A percentile compares a stretch with the other conserved stretches of the same genome.
Evolutionary conservation across 208 protist genomes (phyloP).

Genomic region (Trypanosoma theileri): DNA sequence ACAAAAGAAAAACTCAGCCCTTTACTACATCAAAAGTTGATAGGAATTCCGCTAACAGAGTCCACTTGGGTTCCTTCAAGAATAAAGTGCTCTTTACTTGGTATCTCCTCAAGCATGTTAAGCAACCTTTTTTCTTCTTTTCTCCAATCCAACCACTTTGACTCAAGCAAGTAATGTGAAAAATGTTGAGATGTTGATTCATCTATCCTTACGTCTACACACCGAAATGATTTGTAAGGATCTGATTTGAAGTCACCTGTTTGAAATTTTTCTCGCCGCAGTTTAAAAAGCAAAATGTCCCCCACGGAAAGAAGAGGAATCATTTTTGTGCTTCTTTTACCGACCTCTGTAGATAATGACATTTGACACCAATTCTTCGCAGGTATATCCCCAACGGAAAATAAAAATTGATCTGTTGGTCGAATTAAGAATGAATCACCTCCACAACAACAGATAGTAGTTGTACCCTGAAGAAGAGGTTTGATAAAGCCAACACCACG

Average conservation of each 20-base stretch:
- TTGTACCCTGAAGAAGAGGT: slow-evolving; percentile 2
- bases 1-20: not conserved
- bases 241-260: not conserved
- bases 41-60: slow-evolving; percentile 20
- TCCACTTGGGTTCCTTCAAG: not conserved
- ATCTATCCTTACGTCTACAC: slow-evolving; percentile 8
- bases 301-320: slow-evolving; percentile 18
- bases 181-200: slow-evolving; percentile 1
- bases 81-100: not conserved
- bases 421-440: slow-evolving; percentile 4
- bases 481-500: slow-evolving; percentile 24
- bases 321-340: not conserved
- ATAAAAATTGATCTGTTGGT: slow-evolving; percentile 24
- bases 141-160: slow-evolving; percentile 19
- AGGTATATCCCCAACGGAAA: slow-evolving; percentile 15
- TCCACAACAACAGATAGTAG: not conserved
- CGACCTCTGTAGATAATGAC: not conserved
- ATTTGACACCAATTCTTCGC: not conserved
- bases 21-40: slow-evolving; percentile 20
- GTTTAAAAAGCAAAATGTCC: slow-evolving; percentile 7
- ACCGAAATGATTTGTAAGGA: not conserved
- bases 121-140: slow-evolving; percentile 6
- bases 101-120: not conserved
- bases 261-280: not conserved
- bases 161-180: slow-evolving; percentile 14